Evolutionary conservation across 306 rosid genomes (phyloP).

Genomic region (Pyrus bretschneideri): DNA sequence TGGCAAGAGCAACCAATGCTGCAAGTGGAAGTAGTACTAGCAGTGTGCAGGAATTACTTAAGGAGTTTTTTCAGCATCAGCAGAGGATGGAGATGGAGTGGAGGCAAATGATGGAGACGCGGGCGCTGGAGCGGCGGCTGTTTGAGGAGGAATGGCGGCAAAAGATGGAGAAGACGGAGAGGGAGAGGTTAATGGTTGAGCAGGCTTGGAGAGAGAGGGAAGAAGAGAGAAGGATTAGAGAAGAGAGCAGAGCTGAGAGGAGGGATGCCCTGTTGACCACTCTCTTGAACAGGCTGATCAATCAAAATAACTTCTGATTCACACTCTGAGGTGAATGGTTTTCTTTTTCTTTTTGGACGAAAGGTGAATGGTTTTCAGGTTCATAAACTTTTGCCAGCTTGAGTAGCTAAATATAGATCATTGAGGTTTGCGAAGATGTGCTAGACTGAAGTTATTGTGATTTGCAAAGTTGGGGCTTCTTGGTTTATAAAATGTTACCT

Average conservation of each 20-base stretch:
- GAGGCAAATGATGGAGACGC: constrained; percentile 73
- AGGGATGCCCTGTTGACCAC: constrained; percentile 70
- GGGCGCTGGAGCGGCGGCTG: constrained; percentile 46
- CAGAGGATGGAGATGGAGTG: constrained; percentile 78
- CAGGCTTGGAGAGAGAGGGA: constrained; percentile 87
- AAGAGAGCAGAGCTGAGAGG: constrained; percentile 71
- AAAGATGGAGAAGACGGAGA: constrained; percentile 66
- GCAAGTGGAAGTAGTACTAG: constrained; percentile 13
- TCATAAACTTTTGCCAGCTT: neutral
- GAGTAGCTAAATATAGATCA: neutral
- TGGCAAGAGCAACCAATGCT: constrained; percentile 22
- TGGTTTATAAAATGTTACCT: neutral
- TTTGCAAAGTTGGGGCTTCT: neutral
- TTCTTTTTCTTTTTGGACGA: neutral
- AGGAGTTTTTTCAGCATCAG: constrained; percentile 68
- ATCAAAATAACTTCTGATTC: constrained; percentile 33
- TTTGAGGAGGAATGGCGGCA: constrained; percentile 84
- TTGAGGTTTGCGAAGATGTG: neutral
- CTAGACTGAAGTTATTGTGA: neutral
- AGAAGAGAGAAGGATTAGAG: constrained; percentile 74
- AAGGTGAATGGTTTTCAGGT: constrained; percentile 6
- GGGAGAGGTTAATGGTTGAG: constrained; percentile 71
- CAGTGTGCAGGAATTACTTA: constrained; percentile 47
- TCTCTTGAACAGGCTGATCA: constrained; percentile 61
- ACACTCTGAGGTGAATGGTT: neutral